A percentile compares a stretch with the other conserved stretches of the same genome.
Evolutionary conservation across 2,329 filamentous ascomycete species (phyloP).

Genomic region (Didymella pomorum): DNA sequence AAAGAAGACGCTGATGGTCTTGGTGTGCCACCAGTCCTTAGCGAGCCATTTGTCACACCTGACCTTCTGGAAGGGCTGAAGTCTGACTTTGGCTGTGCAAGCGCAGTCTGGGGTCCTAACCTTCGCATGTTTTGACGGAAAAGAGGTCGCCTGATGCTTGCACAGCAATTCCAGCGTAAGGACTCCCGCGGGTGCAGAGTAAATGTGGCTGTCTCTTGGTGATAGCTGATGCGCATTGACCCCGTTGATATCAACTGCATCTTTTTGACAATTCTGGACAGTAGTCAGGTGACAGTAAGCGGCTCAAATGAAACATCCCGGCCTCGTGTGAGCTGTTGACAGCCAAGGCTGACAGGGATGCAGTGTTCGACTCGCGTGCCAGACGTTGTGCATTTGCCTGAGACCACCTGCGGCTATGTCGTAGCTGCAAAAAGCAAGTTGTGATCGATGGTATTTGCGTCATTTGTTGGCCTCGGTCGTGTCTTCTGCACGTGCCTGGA

Average conservation of each 20-base stretch:
- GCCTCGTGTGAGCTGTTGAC: not conserved
- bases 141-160: constrained; percentile 28
- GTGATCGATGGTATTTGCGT: constrained; percentile 3
- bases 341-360: constrained; percentile 10
- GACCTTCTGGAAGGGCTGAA: not conserved
- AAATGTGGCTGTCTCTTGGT: not conserved
- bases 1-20: constrained; percentile 1
- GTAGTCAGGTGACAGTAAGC: constrained; percentile 6
- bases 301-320: constrained; percentile 2
- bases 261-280: constrained; percentile 12
- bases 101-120: constrained; percentile 9
- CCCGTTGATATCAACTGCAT: constrained; percentile 4
- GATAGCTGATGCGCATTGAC: not conserved
- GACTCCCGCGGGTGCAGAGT: not conserved
- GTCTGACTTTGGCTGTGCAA: constrained; percentile 10
- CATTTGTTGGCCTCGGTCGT: constrained; percentile 6
- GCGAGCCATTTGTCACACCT: constrained; percentile 12
- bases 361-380: not conserved
- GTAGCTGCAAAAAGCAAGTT: not conserved
- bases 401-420: not conserved
- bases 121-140: constrained; percentile 33
- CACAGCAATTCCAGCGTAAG: not conserved
- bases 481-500: constrained; percentile 7
- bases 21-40: constrained; percentile 9
- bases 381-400: not conserved